Conservation (phyloP, 805 yeast genomes). For the Suhomyces vadensis region DNA sequence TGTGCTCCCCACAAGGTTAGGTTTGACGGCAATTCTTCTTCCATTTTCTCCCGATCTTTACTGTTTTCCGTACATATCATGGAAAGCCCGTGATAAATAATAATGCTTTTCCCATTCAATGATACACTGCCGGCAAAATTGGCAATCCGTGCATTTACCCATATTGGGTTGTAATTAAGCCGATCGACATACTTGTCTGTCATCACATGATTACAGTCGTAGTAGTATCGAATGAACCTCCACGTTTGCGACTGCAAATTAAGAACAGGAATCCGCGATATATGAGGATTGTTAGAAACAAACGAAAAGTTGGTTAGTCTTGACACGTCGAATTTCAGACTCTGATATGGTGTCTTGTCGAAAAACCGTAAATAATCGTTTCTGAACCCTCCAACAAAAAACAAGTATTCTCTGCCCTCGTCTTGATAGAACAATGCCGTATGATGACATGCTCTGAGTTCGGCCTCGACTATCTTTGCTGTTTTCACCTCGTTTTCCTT, state of each 20-base stretch:
- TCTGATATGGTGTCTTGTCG: conserved; percentile 30
- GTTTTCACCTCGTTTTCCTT: conserved; percentile 26
- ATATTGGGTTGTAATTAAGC: conserved; percentile 19
- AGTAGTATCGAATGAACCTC: conserved; percentile 38
- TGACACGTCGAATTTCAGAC: conserved; percentile 37
- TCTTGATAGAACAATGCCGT: conserved; percentile 33
- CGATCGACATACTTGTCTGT: conserved; percentile 22
- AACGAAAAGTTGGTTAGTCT: conserved; percentile 32
- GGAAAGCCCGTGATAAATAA: conserved; percentile 39
- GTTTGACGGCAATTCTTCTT: conserved; percentile 18
- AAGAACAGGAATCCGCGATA: conserved; percentile 35
- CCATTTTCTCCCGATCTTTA: conserved; percentile 24
- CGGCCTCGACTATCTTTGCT: conserved; percentile 39
- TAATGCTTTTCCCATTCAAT: conserved; percentile 35
- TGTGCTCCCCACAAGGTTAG: conserved; percentile 38
- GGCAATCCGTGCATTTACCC: conserved; percentile 30
- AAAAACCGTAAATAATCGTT: conserved; percentile 37
- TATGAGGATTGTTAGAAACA: conserved; percentile 26
- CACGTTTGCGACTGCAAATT: conserved; percentile 43
- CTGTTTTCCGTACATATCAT: conserved; percentile 33
- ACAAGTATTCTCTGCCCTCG: conserved; percentile 35
- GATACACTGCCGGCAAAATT: conserved; percentile 34
- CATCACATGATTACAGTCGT: conserved; percentile 29
- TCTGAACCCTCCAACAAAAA: conserved; percentile 42
- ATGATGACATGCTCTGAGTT: conserved; percentile 44